These are phyloP conservation scores for Ogataea allantospora DNA, from an alignment of 805 yeast species.

Conservation along the genomic window DNA sequence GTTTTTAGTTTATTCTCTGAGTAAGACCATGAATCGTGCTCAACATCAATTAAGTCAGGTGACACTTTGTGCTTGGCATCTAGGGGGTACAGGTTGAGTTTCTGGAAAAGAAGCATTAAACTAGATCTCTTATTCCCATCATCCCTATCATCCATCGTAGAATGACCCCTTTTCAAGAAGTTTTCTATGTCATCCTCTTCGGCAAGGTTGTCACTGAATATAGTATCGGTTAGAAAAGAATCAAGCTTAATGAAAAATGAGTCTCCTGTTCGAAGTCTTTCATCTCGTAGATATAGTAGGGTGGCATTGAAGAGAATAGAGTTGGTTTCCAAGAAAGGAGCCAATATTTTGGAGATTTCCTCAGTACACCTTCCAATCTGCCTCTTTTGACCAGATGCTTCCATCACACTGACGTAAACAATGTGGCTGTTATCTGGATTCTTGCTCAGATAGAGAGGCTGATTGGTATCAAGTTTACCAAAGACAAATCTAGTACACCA, in stretches of 20 bases:
- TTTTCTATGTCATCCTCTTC: slow-evolving; percentile 37
- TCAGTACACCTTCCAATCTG: slow-evolving; percentile 80
- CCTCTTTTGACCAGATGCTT: slow-evolving; percentile 27
- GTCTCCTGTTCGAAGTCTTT: slow-evolving; percentile 69
- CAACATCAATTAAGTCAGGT: slow-evolving; percentile 47
- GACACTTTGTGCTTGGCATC: slow-evolving; percentile 16
- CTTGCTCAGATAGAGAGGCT: slow-evolving; percentile 27
- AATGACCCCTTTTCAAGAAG: slow-evolving; percentile 6
- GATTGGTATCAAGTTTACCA: slow-evolving; percentile 44
- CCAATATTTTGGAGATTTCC: slow-evolving; percentile 60
- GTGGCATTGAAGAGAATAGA: slow-evolving; percentile 56
- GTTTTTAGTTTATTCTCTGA: slow-evolving; percentile 3
- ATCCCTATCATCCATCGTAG: neutral
- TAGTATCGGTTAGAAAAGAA: slow-evolving; percentile 43
- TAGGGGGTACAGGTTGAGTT: slow-evolving; percentile 10
- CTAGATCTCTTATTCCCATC: slow-evolving; percentile 6
- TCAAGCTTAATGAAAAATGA: slow-evolving; percentile 68
- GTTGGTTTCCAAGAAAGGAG: slow-evolving; percentile 59
- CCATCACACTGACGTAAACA: slow-evolving; percentile 26
- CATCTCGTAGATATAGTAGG: slow-evolving; percentile 53
- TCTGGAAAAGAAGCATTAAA: slow-evolving; percentile 18
- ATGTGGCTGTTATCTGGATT: slow-evolving; percentile 22
- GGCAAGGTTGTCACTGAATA: slow-evolving; percentile 28
- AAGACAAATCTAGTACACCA: slow-evolving; percentile 71
- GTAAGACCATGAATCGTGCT: slow-evolving; percentile 49